Base-by-base conservation (phyloP, 2,329 filamentous ascomycete genomes). In the Diaporthe velutina region DNA sequence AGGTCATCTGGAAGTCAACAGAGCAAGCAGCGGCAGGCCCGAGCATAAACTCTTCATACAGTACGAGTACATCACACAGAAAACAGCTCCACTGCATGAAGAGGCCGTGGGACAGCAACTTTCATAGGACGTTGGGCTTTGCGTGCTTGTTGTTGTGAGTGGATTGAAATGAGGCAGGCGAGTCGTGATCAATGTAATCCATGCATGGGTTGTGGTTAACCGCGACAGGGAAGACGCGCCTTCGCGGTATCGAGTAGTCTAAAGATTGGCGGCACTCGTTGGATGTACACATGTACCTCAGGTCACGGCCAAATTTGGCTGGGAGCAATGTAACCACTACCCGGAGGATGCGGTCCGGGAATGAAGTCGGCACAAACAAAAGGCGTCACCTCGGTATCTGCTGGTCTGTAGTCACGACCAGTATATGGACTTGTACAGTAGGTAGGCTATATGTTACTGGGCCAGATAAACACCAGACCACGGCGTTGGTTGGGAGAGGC, bases 171-270 rank as follows among this genome's bases (percentile, higher is more conserved):
- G 64, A 68, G 30, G 17, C 28, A 50, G 52, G n/a, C 57, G 61
- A 70, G 54, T 54, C 64, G 42, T 73, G 61, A 55, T 68, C 54
- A 68, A 68, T 55, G 60, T 40, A 33, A 54, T 19, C 30, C 22
- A 19, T 52, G 45, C 22, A 19, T 52, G 45, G 22, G 30, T 38
- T 15, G n/a, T 38, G 61, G 45, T 67, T 7, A 67, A 40, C 13
- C 7, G 15, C 9, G 42, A 33, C 64, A 68, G 64, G 64, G 64
- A 68, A 68, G 64, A 54, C 64, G 48, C 48, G 48, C 54, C 45
- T 68, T 54, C 28, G 1, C 30, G 17, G 15, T 15, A 15, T 8
- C 22, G 33, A 19, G 38, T 17, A 30, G 58, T 45, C 30, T 17
- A 22, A 15, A 1, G n/a, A 7, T 40, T 35, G 22, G 48, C 33